These are phyloP conservation scores for Neopestalotiopsis sp. DNA, from an alignment of 2,329 filamentous ascomycete species.

Conservation along the genomic window DNA sequence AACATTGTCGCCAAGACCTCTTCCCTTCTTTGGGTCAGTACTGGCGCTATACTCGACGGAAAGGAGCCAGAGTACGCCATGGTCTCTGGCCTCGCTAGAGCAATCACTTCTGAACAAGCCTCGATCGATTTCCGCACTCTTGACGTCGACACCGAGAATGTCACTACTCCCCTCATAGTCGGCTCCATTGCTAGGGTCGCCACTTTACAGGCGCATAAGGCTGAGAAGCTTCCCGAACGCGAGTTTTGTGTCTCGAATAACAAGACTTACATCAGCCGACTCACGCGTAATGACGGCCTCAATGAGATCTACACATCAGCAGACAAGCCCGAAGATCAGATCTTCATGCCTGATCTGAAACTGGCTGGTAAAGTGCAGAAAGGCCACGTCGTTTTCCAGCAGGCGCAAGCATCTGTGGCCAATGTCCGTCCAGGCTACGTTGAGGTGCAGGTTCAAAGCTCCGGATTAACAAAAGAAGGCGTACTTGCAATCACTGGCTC, in stretches of 20 bases:
- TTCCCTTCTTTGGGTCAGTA: slow-evolving; percentile 36
- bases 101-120: slow-evolving; percentile 31
- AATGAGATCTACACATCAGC: slow-evolving; percentile 19
- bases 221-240: slow-evolving; percentile 20
- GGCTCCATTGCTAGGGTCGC: too few species aligned
- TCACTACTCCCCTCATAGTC: too few species aligned
- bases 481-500: slow-evolving; percentile 27
- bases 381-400: too few species aligned
- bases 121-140: slow-evolving; percentile 31
- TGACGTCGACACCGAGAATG: slow-evolving; percentile 21
- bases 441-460: slow-evolving; percentile 25
- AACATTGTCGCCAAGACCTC: slow-evolving; percentile 28
- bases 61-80: slow-evolving; percentile 32
- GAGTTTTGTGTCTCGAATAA: slow-evolving; percentile 28
- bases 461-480: slow-evolving; percentile 28
- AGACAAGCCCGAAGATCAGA: too few species aligned
- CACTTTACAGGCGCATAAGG: slow-evolving; percentile 13
- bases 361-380: too few species aligned
- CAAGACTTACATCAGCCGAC: slow-evolving; percentile 32
- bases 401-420: slow-evolving; percentile 16
- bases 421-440: slow-evolving; percentile 20
- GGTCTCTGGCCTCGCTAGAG: slow-evolving; percentile 27
- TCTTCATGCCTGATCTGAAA: slow-evolving; percentile 16
- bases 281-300: slow-evolving; percentile 25
- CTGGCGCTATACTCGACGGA: slow-evolving; percentile 28